Conservation (phyloP, 2,329 filamentous ascomycete species). For the Claviceps quebecensis region DNA sequence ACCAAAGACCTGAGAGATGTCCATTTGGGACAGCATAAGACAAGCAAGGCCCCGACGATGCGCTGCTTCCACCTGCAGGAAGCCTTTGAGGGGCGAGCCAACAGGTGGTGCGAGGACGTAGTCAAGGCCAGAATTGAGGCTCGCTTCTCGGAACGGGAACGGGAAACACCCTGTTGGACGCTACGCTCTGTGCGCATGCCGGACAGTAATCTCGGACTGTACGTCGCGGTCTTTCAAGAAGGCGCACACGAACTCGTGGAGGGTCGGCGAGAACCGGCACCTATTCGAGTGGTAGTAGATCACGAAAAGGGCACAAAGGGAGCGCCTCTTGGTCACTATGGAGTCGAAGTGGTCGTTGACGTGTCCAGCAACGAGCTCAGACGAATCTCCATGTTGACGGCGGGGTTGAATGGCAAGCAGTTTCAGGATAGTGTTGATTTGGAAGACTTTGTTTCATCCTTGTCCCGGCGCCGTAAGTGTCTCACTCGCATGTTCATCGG, state of each 20-base stretch:
- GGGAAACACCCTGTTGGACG: slow-evolving; percentile 70
- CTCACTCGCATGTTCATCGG: not conserved
- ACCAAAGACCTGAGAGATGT: slow-evolving; percentile 45
- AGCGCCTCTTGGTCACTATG: slow-evolving; percentile 50
- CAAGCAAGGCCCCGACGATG: slow-evolving; percentile 38
- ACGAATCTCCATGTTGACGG: slow-evolving; percentile 34
- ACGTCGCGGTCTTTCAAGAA: slow-evolving; percentile 61
- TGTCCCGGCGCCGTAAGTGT: slow-evolving; percentile 56
- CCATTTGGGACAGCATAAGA: slow-evolving; percentile 27
- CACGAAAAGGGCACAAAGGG: slow-evolving; percentile 52
- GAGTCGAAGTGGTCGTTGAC: slow-evolving; percentile 58
- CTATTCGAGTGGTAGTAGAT: slow-evolving; percentile 61
- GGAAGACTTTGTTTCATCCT: slow-evolving; percentile 59
- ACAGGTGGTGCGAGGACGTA: slow-evolving; percentile 70
- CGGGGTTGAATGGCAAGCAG: slow-evolving; percentile 55
- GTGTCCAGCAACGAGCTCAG: slow-evolving; percentile 40
- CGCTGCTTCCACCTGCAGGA: slow-evolving; percentile 61
- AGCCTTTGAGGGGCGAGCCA: slow-evolving; percentile 62
- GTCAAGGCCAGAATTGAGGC: slow-evolving; percentile 76
- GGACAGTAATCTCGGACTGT: slow-evolving; percentile 44
- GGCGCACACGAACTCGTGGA: slow-evolving; percentile 46
- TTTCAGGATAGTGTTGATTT: slow-evolving; percentile 60
- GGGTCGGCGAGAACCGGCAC: slow-evolving; percentile 52
- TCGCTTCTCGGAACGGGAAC: slow-evolving; percentile 69
- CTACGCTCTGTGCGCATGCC: slow-evolving; percentile 54